These are phyloP conservation scores for Aspergillus sp. DNA, from an alignment of 2,329 filamentous ascomycete species.

Conservation along the genomic window DNA sequence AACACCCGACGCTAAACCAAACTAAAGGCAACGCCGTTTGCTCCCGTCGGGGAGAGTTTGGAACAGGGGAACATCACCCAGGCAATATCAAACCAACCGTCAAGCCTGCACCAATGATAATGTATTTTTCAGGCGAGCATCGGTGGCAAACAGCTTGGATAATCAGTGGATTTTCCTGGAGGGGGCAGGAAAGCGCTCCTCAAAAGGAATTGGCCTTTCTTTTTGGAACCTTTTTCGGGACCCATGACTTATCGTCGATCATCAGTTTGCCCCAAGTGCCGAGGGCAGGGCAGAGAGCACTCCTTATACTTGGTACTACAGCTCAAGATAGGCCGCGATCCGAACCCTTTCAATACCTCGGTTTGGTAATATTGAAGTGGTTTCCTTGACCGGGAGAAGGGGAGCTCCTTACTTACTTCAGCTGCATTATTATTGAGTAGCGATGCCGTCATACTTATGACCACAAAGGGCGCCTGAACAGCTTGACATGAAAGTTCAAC, in stretches of 20 bases:
- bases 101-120: neutral
- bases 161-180: neutral
- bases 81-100: conserved; percentile 5
- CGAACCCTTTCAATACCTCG: neutral
- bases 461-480: neutral
- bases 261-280: conserved; percentile 1
- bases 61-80: conserved; percentile 14
- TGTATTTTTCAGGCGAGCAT: neutral
- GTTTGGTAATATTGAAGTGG: neutral
- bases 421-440: neutral
- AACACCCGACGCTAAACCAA: conserved; percentile 6
- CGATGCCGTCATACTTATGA: neutral
- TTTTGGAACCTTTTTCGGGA: neutral
- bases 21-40: conserved; percentile 1
- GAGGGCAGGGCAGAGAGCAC: neutral
- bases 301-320: neutral
- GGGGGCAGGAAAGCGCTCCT: neutral
- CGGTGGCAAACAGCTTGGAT: neutral
- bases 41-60: neutral
- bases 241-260: conserved; percentile 1
- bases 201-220: neutral
- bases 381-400: neutral
- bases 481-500: neutral
- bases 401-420: conserved; percentile 2
- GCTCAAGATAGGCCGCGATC: neutral